Evolutionary conservation across 257 asterid genomes (phyloP), one percentile per base, ranked within the genome.

Genomic region (Gentiana straminea): DNA sequence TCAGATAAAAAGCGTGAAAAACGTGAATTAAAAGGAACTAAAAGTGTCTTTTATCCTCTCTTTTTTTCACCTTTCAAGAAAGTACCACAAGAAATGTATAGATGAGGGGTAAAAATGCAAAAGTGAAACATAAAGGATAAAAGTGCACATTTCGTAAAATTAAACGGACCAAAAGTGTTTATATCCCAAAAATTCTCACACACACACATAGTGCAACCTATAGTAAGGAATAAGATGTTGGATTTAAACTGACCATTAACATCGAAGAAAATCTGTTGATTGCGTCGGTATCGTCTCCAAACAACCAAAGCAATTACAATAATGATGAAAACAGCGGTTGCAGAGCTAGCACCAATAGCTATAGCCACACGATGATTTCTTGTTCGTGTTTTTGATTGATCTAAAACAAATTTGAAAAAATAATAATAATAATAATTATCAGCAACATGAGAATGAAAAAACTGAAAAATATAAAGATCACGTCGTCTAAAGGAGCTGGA

Each of bases 191-290:
- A 41, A 41, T 7, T 41, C 9, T 41, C 46, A 41, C 24, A 41
- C 9, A 5, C 34, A 13, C 5, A 65, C 7, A 52, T 55, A 54
- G 43, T 13, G 35, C 43, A 43, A 13, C 43, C 46, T 10, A 41
- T 5, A 41, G 46, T 41, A 10, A 41, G 46, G 9, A 41, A 41
- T 10, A 41, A 7, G 9, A 41, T 41, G 7, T 41, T 41, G 41
- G 51, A 8, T 35, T 10, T 50, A 24, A 24, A 71, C 84, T 69
- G 59, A 92, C 97, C 97, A 55, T 88, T 85, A 36, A 88, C 86
- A 60, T 92, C 99, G 52, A 92, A 92, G 84, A 85, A 88, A 58
- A 92, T 86, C 79, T 92, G 99, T 79, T 83, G 86, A 73, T 88
- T 88, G 61, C 65, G 82, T 61, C 93, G 73, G 67, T 82, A 81